phyloP scores from a whole-genome alignment of 2,329 filamentous ascomycete species.

The Cadophora luteo-olivacea region DNA sequence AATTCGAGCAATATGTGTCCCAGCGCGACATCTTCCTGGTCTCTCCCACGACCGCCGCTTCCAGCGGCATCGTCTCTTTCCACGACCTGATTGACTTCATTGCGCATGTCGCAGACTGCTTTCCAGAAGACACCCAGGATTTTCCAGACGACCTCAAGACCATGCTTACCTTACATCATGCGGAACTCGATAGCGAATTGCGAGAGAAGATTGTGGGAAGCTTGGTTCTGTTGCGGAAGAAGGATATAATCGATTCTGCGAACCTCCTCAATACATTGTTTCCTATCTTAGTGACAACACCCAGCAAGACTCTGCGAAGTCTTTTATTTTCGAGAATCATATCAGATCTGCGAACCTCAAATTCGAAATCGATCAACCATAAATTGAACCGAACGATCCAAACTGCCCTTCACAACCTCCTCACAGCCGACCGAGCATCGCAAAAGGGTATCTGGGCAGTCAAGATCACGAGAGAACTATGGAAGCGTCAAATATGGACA shows the following conservation, averaged over 20 bases:
- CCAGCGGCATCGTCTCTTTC: slow-evolving; percentile 81
- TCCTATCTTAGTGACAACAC: slow-evolving; percentile 89
- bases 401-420: slow-evolving; percentile 88
- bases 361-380: slow-evolving; percentile 88
- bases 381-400: slow-evolving; percentile 92
- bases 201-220: slow-evolving; percentile 95
- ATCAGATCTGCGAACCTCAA: slow-evolving; percentile 86
- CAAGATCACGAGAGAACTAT: slow-evolving; percentile 92
- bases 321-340: slow-evolving; percentile 91
- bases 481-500: slow-evolving; percentile 96
- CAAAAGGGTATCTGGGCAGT: slow-evolving; percentile 94
- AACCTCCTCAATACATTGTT: slow-evolving; percentile 90
- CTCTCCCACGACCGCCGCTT: slow-evolving; percentile 78
- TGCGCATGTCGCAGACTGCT: slow-evolving; percentile 92
- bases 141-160: slow-evolving; percentile 84
- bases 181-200: slow-evolving; percentile 80
- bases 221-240: slow-evolving; percentile 84
- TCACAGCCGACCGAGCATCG: slow-evolving; percentile 84
- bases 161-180: slow-evolving; percentile 83
- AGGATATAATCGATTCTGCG: slow-evolving; percentile 88
- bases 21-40: slow-evolving; percentile 91
- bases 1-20: slow-evolving; percentile 91
- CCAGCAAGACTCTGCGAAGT: slow-evolving; percentile 85
- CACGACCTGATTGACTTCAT: slow-evolving; percentile 93
- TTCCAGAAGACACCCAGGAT: slow-evolving; percentile 76